Evolutionary conservation across 2,329 filamentous ascomycete genomes (phyloP), one percentile per base, ranked within the genome.

Genomic region (Talaromyces pinophilus): DNA sequence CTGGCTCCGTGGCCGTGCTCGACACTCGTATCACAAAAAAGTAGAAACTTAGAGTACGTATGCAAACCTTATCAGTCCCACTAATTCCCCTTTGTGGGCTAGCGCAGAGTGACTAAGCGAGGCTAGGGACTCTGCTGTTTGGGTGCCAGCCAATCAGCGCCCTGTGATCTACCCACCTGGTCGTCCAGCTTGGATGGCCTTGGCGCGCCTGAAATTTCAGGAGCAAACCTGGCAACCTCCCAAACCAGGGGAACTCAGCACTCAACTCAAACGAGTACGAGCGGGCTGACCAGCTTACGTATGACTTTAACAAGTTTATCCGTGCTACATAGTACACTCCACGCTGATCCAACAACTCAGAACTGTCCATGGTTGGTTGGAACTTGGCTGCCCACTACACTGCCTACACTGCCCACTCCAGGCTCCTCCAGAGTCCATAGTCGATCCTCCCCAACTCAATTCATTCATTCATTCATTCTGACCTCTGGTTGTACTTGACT

Each of bases 161-260:
- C 2, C 54, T 15, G 17, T 3, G n/a, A 57, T 38, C n/a, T 40
- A 40, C 19, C 54, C 54, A 57, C 54, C 19, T 40, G 33, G 33
- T 54, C 22, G 48, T 28, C 25, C 22, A 52, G 22, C 25, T 44
- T 42, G 40, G 15, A 17, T 17, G 40, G 7, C 33, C 28, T 33
- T 55, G 52, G 52, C 52, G n/a, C 25, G 38, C 57, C 57, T 59
- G 57, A 60, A 15, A 46, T 28, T 60, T 46, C 57, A 60, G 57
- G 57, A 60, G 25, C 35, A 44, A 59, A 25, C 25, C 25, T 25
- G 25, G 25, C 25, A 25, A 25, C 25, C 25, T 3, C 3, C 2
- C 25, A 25, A 25, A 59, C 19, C 35, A 60, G 57, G 57, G 57
- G 35, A 11, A 40, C 42, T n/a, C 42, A 7, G 25, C 17, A 1